Conservation (phyloP, 1,284 basidiomycete genomes). For the Apiotrichum domesticum region DNA sequence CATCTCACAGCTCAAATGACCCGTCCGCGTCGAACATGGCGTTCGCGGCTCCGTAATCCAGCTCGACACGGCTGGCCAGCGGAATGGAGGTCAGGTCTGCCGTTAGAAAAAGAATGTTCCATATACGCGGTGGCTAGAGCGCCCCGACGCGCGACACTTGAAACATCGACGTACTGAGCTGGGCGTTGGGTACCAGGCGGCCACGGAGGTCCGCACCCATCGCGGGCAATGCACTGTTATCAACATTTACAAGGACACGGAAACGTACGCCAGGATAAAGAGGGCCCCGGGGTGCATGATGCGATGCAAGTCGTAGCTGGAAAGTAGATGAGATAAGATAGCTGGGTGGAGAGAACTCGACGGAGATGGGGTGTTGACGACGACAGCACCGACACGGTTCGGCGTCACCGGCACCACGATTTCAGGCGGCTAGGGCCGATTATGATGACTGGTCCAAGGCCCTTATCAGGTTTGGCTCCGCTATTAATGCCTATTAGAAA, state of each 20-base stretch:
- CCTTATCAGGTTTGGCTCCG: background rate
- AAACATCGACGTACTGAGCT: background rate
- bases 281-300: background rate
- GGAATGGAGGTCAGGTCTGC: conserved; percentile 13
- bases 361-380: too few species aligned
- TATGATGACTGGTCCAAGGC: too few species aligned
- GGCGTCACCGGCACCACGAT: too few species aligned
- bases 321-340: too few species aligned
- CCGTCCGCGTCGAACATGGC: conserved; percentile 33
- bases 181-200: background rate
- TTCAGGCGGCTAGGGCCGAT: too few species aligned
- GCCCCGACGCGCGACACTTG: too few species aligned
- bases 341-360: too few species aligned
- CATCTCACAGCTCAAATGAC: conserved; percentile 31
- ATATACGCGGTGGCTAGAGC: too few species aligned
- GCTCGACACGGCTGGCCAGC: conserved; percentile 24
- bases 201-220: background rate
- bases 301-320: too few species aligned
- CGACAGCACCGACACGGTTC: too few species aligned
- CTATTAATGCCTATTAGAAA: background rate
- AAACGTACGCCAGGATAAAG: conserved; percentile 1
- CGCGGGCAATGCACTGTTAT: background rate
- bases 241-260: background rate
- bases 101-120: background rate
- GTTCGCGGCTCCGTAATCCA: conserved; percentile 25